Percentiles rank a stretch among this genome's conserved stretches.
phyloP scores from a whole-genome alignment of 495 filamentous ascomycete genomes.

The Xylaria flabelliformis region DNA sequence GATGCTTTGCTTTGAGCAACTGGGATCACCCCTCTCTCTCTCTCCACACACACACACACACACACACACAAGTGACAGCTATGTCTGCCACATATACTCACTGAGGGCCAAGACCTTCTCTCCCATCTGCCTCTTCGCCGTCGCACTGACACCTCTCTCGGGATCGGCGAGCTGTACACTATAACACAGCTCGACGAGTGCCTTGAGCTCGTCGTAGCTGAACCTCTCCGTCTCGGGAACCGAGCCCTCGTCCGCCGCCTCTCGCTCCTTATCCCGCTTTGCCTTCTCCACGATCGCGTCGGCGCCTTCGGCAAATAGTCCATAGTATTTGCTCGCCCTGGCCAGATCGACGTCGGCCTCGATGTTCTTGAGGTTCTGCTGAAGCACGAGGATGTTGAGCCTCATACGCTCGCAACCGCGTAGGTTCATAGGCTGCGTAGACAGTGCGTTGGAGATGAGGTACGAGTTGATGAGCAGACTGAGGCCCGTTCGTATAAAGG shows the following conservation, averaged over 20 bases:
- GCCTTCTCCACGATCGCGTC: constrained; percentile 71
- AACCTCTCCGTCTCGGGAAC: constrained; percentile 59
- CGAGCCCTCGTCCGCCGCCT: constrained; percentile 38
- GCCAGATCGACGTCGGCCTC: constrained; percentile 73
- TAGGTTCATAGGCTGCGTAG: constrained; percentile 73
- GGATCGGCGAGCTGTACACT: constrained; percentile 76
- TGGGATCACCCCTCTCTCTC: neutral
- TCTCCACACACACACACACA: neutral
- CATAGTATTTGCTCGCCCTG: constrained; percentile 76
- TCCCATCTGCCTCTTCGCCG: constrained; percentile 75
- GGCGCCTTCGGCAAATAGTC: constrained; percentile 78
- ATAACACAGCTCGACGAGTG: constrained; percentile 83
- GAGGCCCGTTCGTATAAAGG: constrained; percentile 76
- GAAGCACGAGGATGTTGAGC: constrained; percentile 89
- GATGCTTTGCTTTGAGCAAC: neutral
- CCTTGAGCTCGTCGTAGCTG: constrained; percentile 83
- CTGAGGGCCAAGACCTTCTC: constrained; percentile 76
- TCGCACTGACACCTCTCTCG: constrained; percentile 73
- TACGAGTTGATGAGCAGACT: constrained; percentile 72
- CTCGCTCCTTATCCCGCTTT: constrained; percentile 55
- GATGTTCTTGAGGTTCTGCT: constrained; percentile 94
- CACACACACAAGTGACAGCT: neutral
- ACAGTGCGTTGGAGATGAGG: constrained; percentile 67
- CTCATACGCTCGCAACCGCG: constrained; percentile 81
- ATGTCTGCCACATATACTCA: constrained; percentile 76